Percentiles rank a stretch among this genome's conserved stretches.
phyloP scores from a whole-genome alignment of 2,329 filamentous ascomycete species.

The Scopulariopsis brevicaulis region DNA sequence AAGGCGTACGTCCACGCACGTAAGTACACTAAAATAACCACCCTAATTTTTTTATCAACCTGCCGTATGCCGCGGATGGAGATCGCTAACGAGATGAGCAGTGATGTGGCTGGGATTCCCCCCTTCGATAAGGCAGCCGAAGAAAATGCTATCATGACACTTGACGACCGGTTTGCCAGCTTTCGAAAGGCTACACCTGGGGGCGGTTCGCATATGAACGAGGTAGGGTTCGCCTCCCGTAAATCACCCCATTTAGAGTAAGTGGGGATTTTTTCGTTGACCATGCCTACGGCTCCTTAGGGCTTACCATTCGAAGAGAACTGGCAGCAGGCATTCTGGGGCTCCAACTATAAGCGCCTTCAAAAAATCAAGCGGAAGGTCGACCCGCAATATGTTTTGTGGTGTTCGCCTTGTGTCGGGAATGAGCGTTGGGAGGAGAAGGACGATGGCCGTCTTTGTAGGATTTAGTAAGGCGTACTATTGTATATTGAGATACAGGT shows the following conservation, averaged over 20 bases:
- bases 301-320: constrained; percentile 22
- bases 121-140: too few relatives aligned
- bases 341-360: constrained; percentile 30
- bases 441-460: too few relatives aligned
- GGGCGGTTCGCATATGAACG: neutral
- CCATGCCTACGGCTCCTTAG: constrained; percentile 11
- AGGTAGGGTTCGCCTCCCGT: neutral
- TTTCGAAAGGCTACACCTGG: neutral
- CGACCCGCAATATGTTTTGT: constrained; percentile 36
- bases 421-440: constrained; percentile 23
- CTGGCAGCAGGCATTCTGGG: constrained; percentile 29
- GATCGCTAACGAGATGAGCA: neutral
- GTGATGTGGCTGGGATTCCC: too few relatives aligned
- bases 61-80: too few relatives aligned
- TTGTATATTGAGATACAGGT: too few relatives aligned
- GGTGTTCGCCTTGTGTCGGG: constrained; percentile 35
- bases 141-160: too few relatives aligned
- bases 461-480: too few relatives aligned
- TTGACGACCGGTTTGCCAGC: too few relatives aligned
- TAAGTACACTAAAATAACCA: neutral
- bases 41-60: too few relatives aligned
- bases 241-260: neutral
- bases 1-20: neutral
- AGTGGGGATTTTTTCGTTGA: too few relatives aligned
- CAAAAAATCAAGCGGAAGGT: constrained; percentile 29